A percentile compares a stretch with the other conserved stretches of the same genome.
Evolutionary conservation across 495 filamentous ascomycete genomes (phyloP).

Genomic region (Melanomma pulvis-pyrius): DNA sequence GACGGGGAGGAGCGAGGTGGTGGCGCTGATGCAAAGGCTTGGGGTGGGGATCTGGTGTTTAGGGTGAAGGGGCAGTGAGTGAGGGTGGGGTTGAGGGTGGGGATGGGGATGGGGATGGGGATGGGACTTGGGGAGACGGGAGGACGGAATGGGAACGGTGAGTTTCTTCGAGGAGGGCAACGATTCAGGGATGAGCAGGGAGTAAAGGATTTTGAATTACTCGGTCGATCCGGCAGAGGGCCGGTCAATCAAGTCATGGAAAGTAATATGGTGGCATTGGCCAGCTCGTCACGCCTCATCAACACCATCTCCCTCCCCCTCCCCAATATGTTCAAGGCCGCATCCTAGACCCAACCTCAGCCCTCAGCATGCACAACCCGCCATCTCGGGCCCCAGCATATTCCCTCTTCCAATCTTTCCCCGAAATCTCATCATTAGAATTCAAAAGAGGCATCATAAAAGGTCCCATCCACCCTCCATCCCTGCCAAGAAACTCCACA

Average conservation of each 20-base stretch:
- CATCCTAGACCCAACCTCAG: background rate
- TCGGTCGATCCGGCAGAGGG: background rate
- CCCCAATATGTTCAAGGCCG: background rate
- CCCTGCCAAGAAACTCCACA: constrained; percentile 3
- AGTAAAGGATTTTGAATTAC: background rate
- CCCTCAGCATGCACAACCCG: background rate
- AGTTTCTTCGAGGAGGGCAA: no score
- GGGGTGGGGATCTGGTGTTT: constrained; percentile 27
- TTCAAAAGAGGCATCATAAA: constrained; percentile 7
- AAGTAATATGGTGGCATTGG: background rate
- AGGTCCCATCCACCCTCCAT: background rate
- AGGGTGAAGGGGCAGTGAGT: constrained; percentile 14
- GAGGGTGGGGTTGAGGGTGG: background rate
- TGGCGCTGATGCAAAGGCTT: background rate
- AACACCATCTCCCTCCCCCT: background rate
- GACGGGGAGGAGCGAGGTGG: background rate
- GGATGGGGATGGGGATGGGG: background rate
- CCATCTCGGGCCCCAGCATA: background rate
- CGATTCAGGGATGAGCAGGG: background rate
- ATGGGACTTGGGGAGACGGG: constrained; percentile 4
- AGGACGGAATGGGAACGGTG: background rate
- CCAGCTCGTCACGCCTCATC: background rate
- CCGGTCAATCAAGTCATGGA: background rate
- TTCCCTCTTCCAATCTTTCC: background rate
- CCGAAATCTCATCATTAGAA: background rate